Evolutionary conservation across 345 rosid species (phyloP), one percentile per base, ranked within the genome.

Genomic region (Euphorbia tirucalli): DNA sequence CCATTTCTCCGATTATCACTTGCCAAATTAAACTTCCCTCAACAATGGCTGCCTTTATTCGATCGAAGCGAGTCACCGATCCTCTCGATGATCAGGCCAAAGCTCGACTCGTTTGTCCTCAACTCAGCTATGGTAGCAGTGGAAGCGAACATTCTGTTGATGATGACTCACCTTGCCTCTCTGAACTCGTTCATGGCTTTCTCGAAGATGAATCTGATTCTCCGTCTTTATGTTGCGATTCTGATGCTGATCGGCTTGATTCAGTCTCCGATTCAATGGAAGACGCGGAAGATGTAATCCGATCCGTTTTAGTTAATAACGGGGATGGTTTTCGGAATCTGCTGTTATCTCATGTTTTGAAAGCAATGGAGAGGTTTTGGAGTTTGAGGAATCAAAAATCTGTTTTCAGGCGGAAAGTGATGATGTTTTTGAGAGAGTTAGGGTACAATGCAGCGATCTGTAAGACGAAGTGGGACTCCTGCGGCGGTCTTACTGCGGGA

Each of bases 361-460:
- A 66, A 61, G 89, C 84, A 9, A 71, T 80, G 81, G 92, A 90
- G 78, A 37, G 35, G 78, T 72, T 80, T 69, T 79, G 89, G 14
- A 32, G 81, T 69, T 69, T 73, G 61, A 35, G 61, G 31, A 77
- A 80, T 30, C 68, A 82, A 31, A 84, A 72, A 71, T 28, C 76
- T 39, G 61, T 84, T 24, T 82, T 87, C 19, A 60, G 83, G 65
- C 92, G 96, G 11, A 79, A 85, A 61, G 85, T 92, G 66, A 87
- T 87, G 95, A 72, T 78, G 55, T 68, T 72, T 30, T 82, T 94
- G 24, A 82, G 89, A 54, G 91, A 90, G 31, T 65, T 76, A 2
- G 97, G 97, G 5, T 85, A 89, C 84, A 90, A 87, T 90, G 98
- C 97, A 5, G 98, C 95, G 56, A 83, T 89, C 76, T 92, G 97